phyloP scores from a whole-genome alignment of 2,329 filamentous ascomycete species.

The Fusarium robinianum region DNA sequence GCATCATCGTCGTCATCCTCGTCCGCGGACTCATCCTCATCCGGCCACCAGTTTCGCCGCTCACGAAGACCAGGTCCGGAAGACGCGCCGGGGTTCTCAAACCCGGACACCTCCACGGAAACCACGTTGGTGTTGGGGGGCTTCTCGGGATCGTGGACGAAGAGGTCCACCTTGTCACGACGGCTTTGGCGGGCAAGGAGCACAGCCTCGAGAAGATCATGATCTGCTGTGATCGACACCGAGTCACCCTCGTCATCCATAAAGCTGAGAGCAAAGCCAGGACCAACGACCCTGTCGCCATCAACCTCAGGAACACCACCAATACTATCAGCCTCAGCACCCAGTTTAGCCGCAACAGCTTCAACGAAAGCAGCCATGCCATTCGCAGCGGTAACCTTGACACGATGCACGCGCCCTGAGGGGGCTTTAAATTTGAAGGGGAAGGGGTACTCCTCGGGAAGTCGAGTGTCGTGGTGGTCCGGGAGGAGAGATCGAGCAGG shows the following conservation, averaged over 20 bases:
- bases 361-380: slow-evolving; percentile 80
- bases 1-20: slow-evolving; percentile 58
- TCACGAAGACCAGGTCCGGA: slow-evolving; percentile 54
- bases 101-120: slow-evolving; percentile 48
- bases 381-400: slow-evolving; percentile 80
- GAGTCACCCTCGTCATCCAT: slow-evolving; percentile 96
- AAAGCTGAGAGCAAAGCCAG: slow-evolving; percentile 92
- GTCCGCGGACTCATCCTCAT: slow-evolving; percentile 57
- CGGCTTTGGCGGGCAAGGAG: slow-evolving; percentile 75
- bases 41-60: slow-evolving; percentile 63
- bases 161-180: slow-evolving; percentile 94
- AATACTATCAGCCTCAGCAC: slow-evolving; percentile 78
- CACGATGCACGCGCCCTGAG: slow-evolving; percentile 87
- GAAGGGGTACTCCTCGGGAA: slow-evolving; percentile 76
- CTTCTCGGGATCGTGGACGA: slow-evolving; percentile 91
- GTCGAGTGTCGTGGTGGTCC: slow-evolving; percentile 53
- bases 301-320: slow-evolving; percentile 80
- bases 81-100: slow-evolving; percentile 54
- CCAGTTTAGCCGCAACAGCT: slow-evolving; percentile 82
- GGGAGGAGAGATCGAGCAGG: slow-evolving; percentile 69
- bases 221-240: slow-evolving; percentile 94
- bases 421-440: slow-evolving; percentile 99
- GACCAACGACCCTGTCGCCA: slow-evolving; percentile 74
- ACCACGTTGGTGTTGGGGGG: slow-evolving; percentile 76
- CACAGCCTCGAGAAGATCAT: slow-evolving; percentile 90